Conservation (phyloP, 352 stramenopile species). For the Phytopythium cucurbitacearum region DNA sequence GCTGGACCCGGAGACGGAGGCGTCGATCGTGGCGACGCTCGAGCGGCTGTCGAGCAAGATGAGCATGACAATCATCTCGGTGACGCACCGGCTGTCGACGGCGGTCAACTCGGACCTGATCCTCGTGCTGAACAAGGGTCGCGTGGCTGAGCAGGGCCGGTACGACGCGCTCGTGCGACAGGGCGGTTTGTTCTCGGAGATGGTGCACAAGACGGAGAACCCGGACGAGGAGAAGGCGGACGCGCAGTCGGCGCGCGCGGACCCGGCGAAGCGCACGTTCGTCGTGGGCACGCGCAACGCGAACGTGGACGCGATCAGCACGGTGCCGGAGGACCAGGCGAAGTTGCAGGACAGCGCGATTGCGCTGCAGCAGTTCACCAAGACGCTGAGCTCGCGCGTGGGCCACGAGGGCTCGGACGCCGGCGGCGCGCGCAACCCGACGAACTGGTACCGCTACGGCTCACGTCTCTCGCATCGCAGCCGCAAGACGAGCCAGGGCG, state of each 20-base stretch:
- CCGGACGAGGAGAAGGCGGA: constrained; percentile 42
- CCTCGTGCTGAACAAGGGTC: constrained; percentile 69
- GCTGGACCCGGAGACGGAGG: constrained; percentile 82
- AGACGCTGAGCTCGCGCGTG: constrained; percentile 71
- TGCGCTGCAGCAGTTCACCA: constrained; percentile 82
- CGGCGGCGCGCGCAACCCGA: constrained; percentile 29
- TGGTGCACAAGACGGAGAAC: constrained; percentile 75
- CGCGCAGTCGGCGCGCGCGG: constrained; percentile 4
- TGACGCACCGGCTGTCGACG: constrained; percentile 87
- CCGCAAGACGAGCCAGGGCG: constrained; percentile 53
- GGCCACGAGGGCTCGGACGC: constrained; percentile 49
- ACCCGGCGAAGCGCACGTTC: constrained; percentile 26
- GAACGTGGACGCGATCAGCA: constrained; percentile 39
- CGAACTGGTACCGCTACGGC: constrained; percentile 75
- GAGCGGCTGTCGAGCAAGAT: constrained; percentile 78
- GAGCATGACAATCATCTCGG: constrained; percentile 88
- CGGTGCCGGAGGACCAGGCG: constrained; percentile 33
- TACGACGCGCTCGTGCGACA: constrained; percentile 71
- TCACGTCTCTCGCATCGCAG: constrained; percentile 63
- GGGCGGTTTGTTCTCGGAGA: constrained; percentile 79
- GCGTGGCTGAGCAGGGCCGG: constrained; percentile 71
- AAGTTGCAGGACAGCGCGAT: constrained; percentile 55
- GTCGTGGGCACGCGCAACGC: constrained; percentile 6
- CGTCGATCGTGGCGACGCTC: constrained; percentile 78
- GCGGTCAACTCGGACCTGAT: constrained; percentile 77